Conservation (phyloP, 768 basidiomycete species). For the Pisolithus orientalis region DNA sequence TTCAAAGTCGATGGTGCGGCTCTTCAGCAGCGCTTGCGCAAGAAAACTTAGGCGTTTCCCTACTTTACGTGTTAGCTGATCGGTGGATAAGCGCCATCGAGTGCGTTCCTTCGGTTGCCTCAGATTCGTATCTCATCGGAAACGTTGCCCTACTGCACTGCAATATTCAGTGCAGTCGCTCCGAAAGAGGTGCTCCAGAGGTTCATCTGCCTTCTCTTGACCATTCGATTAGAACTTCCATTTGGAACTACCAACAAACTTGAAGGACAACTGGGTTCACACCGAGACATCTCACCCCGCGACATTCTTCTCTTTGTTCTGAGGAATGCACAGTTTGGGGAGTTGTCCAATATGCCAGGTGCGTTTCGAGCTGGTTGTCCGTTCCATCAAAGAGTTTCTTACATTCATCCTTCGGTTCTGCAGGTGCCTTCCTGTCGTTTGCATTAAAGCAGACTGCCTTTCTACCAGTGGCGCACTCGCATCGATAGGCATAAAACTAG, state of each 20-base stretch:
- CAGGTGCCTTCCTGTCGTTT: constrained; percentile 42
- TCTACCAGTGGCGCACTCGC: constrained; percentile 2
- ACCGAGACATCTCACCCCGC: constrained; percentile 24
- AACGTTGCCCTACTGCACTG: not conserved
- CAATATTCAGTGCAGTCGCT: constrained; percentile 32
- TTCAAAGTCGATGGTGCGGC: constrained; percentile 40
- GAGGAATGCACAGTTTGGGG: constrained; percentile 68
- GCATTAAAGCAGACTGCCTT: constrained; percentile 19
- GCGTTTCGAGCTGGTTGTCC: constrained; percentile 11
- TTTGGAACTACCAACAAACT: constrained; percentile 3
- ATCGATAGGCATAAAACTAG: constrained; percentile 19
- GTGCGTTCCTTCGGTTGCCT: constrained; percentile 34
- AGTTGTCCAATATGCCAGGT: constrained; percentile 57
- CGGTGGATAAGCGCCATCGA: constrained; percentile 68
- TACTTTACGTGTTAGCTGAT: constrained; percentile 52
- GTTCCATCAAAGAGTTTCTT: not conserved
- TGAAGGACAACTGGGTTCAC: constrained; percentile 12
- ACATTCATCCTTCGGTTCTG: constrained; percentile 2
- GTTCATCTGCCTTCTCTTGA: constrained; percentile 35
- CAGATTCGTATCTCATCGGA: not conserved
- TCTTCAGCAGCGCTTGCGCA: constrained; percentile 32
- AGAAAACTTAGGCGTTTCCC: constrained; percentile 35
- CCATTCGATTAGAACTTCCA: constrained; percentile 12
- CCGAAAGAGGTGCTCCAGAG: constrained; percentile 35
- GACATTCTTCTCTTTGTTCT: constrained; percentile 25